Base-by-base conservation (phyloP, 2,329 filamentous ascomycete species). In the Penicillium palitans region DNA sequence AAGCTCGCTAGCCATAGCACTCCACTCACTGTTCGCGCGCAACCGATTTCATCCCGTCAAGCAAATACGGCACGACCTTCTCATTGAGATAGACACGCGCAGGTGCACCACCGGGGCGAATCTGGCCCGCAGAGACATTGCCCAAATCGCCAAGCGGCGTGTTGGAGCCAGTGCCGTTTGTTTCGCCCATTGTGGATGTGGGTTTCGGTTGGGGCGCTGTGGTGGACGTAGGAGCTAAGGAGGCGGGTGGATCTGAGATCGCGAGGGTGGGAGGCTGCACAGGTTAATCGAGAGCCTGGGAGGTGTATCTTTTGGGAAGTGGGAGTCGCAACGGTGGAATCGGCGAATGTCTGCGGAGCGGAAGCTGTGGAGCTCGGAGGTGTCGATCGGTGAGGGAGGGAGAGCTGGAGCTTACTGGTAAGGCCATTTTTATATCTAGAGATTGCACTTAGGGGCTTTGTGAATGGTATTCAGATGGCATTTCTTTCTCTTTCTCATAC, bases 41-140 rank as follows among this genome's bases (percentile, higher is more conserved):
- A 60, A 92, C 72, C 55, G 82, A 74, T 77, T 91, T 91, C 87
- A 92, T 89, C 25, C 88, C 89, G 67, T 91, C 88, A 40, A 91
- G 76, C 58, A 92, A 69, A 27, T 84, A 82, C 0, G 84, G 84
- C 0, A 88, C 89, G 41, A 92, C 83, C 66, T 87, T 90, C 49
- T 82, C 81, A 69, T 91, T 91, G 65, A 92, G 75, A 71, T 91
- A 92, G 67, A 85, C 83, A 45, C 89, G 83, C 6, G 86, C 85
- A 0, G 87, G 85, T 24, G 88, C 89, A 47, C 89, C 88, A 68
- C 90, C 87, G 1, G 82, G 75, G 1, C 84, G 80, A 15, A 86
- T 82, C 68, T 88, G 83, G 13, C 81, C 74, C 1, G 86, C 31
- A 6, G 63, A 51, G 24, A 49, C 72, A 88, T 82, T n/a, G 77